Conservation (phyloP, 2,329 filamentous ascomycete genomes). For the Drechslerella dactyloides region DNA sequence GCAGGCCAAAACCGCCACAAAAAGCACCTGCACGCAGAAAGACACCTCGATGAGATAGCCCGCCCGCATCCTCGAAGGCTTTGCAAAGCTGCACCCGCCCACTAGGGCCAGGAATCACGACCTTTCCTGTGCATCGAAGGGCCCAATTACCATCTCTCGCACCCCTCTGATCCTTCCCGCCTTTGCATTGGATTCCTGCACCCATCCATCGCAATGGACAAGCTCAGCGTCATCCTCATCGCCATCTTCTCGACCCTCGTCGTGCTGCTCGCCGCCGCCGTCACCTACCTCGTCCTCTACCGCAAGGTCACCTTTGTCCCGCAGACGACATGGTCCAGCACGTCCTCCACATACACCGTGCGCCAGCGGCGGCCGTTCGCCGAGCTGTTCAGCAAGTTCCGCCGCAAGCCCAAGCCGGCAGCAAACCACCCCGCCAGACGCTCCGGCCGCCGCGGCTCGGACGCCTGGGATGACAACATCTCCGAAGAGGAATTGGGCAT, state of each 20-base stretch:
- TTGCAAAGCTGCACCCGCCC: slow-evolving; percentile 17
- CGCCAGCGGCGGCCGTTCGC: slow-evolving; percentile 39
- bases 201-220: slow-evolving; percentile 24
- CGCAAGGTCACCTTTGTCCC: slow-evolving; percentile 41
- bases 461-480: slow-evolving; percentile 40
- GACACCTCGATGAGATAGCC: slow-evolving; percentile 16
- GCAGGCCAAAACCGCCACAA: neutral
- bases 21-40: too few species aligned
- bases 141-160: neutral
- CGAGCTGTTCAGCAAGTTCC: slow-evolving; percentile 33
- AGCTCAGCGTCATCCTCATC: slow-evolving; percentile 37
- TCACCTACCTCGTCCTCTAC: slow-evolving; percentile 40
- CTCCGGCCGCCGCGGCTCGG: slow-evolving; percentile 27
- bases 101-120: slow-evolving; percentile 43
- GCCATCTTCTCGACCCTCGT: slow-evolving; percentile 44
- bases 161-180: too few species aligned
- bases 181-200: too few species aligned
- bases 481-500: slow-evolving; percentile 49
- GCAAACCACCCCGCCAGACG: too few species aligned
- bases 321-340: slow-evolving; percentile 25
- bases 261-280: slow-evolving; percentile 29
- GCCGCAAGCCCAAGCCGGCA: slow-evolving; percentile 16
- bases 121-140: slow-evolving; percentile 45
- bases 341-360: slow-evolving; percentile 22
- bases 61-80: slow-evolving; percentile 22